A percentile compares a stretch with the other conserved stretches of the same genome.
These are phyloP conservation scores for Eutrema yunnanense DNA, from an alignment of 345 rosid genomes.

Conservation along the genomic window DNA sequence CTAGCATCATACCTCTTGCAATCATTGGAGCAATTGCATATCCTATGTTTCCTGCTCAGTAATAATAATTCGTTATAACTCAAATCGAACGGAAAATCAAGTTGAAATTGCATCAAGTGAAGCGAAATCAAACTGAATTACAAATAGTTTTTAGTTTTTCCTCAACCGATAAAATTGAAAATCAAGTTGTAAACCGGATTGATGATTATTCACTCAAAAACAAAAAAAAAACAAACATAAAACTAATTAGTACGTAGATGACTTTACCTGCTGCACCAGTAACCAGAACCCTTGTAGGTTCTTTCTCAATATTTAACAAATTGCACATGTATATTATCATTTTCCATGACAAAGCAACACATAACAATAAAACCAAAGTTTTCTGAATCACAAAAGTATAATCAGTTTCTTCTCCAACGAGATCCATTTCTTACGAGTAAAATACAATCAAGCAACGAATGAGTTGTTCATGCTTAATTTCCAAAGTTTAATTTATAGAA, in stretches of 20 bases:
- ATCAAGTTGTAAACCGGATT: background rate
- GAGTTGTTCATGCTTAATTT: slow-evolving; percentile 1
- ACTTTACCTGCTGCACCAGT: slow-evolving; percentile 78
- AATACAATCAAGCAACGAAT: slow-evolving; percentile 3
- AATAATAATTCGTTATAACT: background rate
- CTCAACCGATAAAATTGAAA: too few species aligned
- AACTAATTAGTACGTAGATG: background rate
- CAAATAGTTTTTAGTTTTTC: background rate
- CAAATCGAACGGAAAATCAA: too few species aligned
- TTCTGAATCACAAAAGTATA: slow-evolving; percentile 41
- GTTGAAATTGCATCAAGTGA: background rate
- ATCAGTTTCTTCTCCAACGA: slow-evolving; percentile 6
- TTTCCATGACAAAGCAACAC: slow-evolving; percentile 44
- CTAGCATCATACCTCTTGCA: slow-evolving; percentile 77
- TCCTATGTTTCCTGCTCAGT: slow-evolving; percentile 68
- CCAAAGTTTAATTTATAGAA: slow-evolving; percentile 3
- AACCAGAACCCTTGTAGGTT: slow-evolving; percentile 53
- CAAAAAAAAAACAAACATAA: background rate
- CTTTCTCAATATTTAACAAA: slow-evolving; percentile 47
- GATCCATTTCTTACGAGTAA: slow-evolving; percentile 26
- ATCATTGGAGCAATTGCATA: slow-evolving; percentile 82
- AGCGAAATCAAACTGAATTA: background rate
- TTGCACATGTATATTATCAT: slow-evolving; percentile 54
- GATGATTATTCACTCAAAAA: background rate
- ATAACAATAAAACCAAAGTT: slow-evolving; percentile 38